Evolutionary conservation across 495 filamentous ascomycete species (phyloP).

Genomic region (Tuber brumale): DNA sequence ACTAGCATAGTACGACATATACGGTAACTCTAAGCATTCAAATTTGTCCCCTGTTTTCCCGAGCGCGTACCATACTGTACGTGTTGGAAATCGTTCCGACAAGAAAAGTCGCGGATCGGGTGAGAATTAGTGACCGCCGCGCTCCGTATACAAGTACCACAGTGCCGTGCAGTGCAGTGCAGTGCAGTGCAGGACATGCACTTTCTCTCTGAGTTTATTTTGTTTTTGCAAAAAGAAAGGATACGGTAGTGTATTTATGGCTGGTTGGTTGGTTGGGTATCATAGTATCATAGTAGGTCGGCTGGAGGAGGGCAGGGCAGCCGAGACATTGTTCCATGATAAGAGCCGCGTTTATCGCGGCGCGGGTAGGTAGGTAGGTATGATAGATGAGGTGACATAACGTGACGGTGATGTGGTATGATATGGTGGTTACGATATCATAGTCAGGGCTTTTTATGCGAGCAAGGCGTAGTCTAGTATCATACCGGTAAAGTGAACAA

Average conservation of each 20-base stretch:
- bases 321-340: neutral
- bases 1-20: neutral
- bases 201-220: neutral
- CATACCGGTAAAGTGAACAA: too few relatives aligned
- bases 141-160: neutral
- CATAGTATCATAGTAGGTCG: neutral
- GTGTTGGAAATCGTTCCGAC: neutral
- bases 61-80: too few relatives aligned
- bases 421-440: neutral
- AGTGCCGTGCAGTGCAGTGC: neutral
- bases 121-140: neutral
- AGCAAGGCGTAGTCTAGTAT: too few relatives aligned
- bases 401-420: neutral
- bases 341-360: neutral
- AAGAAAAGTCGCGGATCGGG: neutral
- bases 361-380: too few relatives aligned
- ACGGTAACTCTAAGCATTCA: too few relatives aligned
- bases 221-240: neutral
- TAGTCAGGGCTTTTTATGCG: too few relatives aligned
- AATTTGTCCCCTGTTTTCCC: too few relatives aligned
- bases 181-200: neutral
- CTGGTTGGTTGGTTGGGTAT: too few relatives aligned
- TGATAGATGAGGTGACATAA: neutral
- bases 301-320: neutral
- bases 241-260: neutral